Base-by-base conservation (phyloP, 2,329 filamentous ascomycete species). In the Lasiodiplodia sp. region DNA sequence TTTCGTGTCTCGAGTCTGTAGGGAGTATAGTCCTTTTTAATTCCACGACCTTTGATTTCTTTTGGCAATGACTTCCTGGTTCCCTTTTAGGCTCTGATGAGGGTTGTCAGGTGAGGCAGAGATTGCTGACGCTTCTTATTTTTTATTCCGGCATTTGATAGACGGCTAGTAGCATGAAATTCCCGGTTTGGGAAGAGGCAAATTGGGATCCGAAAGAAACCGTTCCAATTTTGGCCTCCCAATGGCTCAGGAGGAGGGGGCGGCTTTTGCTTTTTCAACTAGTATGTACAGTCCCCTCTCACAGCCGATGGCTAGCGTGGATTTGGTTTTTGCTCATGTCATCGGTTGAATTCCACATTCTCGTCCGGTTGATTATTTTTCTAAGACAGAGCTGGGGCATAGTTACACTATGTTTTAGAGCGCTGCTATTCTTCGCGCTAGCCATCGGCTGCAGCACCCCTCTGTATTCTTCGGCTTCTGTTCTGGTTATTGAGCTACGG, bases 1-100 rank as follows among this genome's bases (percentile, higher is more conserved):
- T 51, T 31, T 53, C 7, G 44, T 14, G 3, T 31, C 25, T 25
- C 3, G 23, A 14, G 28, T 64, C 25, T 10, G 28, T 52, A 52
- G 47, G 60, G 28, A 37, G 31, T 64, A 64, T 64, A 64, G 60
- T 52, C 11, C 23, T 64, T 18, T 64, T 64, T 64, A 64, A 64
- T 64, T 47, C 28, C 38, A 64, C 60, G 44, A 34, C 51, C 31
- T 52, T 38, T 38, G 31, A 10, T 51, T 38, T 47, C 1, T 47
- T 47, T 47, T 10, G 44, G n/a, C 8, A 11, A 44, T 18, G 14
- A 28, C 44, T 31, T 37, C 16, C 8, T 28, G 28, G 11, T 16
- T 31, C 23, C 10, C 7, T 47, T 10, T 7, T 21, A n/a, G 21
- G 44, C 40, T 44, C 18, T 18, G 40, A 14, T 44, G 40, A 18